A percentile compares a stretch with the other conserved stretches of the same genome.
Conservation (phyloP, 768 basidiomycete genomes). For the Mrakia gelida region DNA sequence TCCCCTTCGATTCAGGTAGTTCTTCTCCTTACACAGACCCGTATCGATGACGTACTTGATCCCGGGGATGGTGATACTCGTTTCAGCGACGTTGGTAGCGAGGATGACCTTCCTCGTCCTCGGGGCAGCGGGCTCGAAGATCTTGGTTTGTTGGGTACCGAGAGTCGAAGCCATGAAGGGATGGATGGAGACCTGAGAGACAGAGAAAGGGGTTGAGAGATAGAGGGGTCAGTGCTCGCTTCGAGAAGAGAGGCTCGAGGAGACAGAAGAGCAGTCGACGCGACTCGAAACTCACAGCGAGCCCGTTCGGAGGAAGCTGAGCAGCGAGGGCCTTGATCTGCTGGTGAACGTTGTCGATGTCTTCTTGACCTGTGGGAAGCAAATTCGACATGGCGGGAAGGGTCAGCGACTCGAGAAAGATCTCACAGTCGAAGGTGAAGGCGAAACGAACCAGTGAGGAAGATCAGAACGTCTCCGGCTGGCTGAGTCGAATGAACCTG, state of each 20-base stretch:
- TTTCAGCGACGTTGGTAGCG: conserved; percentile 97
- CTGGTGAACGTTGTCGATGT: conserved; percentile 81
- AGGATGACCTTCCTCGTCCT: conserved; percentile 84
- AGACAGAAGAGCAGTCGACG: not conserved
- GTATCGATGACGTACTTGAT: conserved; percentile 94
- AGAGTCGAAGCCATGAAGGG: conserved; percentile 86
- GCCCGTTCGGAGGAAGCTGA: conserved; percentile 54
- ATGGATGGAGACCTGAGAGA: conserved; percentile 60
- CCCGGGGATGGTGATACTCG: conserved; percentile 93
- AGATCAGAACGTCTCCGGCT: conserved; percentile 81
- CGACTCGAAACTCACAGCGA: not conserved
- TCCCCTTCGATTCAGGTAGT: conserved; percentile 67
- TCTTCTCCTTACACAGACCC: conserved; percentile 92
- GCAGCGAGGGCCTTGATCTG: conserved; percentile 66
- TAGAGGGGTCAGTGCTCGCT: not conserved
- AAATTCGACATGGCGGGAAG: not conserved
- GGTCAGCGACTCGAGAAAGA: not conserved
- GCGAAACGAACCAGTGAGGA: conserved; percentile 66
- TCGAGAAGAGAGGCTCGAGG: not conserved
- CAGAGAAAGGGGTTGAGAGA: not conserved
- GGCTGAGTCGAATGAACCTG: conserved; percentile 74
- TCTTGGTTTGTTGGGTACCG: conserved; percentile 67
- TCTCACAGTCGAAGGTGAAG: not conserved
- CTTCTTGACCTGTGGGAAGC: conserved; percentile 74
- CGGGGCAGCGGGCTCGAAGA: conserved; percentile 63